Evolutionary conservation across 768 basidiomycete genomes (phyloP).

Genomic region (Leccinellum luteum): DNA sequence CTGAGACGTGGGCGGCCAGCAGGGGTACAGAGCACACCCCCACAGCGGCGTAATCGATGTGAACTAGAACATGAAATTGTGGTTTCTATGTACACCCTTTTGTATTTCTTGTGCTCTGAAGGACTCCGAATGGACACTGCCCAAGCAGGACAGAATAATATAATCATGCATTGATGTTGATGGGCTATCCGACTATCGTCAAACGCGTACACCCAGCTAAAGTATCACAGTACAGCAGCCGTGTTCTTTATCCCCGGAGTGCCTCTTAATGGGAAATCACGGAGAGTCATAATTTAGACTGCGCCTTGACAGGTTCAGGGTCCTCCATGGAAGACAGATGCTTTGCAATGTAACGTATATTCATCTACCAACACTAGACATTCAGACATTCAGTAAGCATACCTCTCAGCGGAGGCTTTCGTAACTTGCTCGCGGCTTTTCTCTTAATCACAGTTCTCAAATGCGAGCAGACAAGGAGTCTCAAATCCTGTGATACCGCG

Average conservation of each 20-base stretch:
- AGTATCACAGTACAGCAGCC: too few species aligned
- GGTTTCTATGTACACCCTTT: not conserved
- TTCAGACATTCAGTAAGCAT: too few species aligned
- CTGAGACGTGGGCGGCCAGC: constrained; percentile 31
- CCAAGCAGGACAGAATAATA: not conserved
- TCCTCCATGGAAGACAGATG: not conserved
- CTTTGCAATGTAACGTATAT: too few species aligned
- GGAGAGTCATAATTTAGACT: too few species aligned
- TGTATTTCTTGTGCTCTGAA: not conserved
- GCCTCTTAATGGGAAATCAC: too few species aligned
- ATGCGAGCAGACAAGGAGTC: constrained; percentile 1
- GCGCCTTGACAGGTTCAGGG: not conserved
- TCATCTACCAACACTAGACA: too few species aligned
- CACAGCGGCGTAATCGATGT: constrained; percentile 9
- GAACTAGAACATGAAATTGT: not conserved
- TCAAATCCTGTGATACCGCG: constrained; percentile 32
- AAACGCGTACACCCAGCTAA: not conserved
- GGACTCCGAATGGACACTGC: not conserved
- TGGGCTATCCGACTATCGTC: not conserved
- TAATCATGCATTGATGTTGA: not conserved
- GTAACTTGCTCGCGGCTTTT: too few species aligned
- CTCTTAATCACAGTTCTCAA: too few species aligned
- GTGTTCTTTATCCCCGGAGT: not conserved
- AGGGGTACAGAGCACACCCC: constrained; percentile 31
- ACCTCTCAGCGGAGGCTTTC: too few species aligned